phyloP scores from a whole-genome alignment of 306 rosid species.

The Rosa multiflora region DNA sequence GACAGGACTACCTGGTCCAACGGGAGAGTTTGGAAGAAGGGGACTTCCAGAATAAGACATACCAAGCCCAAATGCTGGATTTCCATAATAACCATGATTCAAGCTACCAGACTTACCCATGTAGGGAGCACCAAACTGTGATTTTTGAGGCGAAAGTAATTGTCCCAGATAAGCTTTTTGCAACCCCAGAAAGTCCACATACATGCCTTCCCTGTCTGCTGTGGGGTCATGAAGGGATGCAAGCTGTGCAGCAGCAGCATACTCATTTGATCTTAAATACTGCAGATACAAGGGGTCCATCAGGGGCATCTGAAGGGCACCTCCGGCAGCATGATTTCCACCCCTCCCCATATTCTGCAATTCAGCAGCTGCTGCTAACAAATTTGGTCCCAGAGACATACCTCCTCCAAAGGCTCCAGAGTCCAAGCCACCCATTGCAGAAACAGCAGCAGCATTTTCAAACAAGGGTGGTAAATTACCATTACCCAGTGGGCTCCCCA shows the following conservation, averaged over 20 bases:
- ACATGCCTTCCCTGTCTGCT: constrained; percentile 61
- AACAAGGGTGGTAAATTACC: constrained; percentile 73
- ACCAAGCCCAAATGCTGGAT: constrained; percentile 66
- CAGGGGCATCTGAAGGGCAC: constrained; percentile 63
- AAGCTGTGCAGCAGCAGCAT: constrained; percentile 71
- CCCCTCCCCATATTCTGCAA: constrained; percentile 56
- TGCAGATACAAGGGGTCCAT: constrained; percentile 81
- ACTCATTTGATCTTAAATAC: constrained; percentile 78
- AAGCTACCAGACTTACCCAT: constrained; percentile 66
- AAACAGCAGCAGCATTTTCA: constrained; percentile 85
- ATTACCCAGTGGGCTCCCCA: constrained; percentile 69
- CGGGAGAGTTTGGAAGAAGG: constrained; percentile 63
- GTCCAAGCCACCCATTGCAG: constrained; percentile 81
- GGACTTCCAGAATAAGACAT: constrained; percentile 81
- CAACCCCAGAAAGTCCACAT: constrained; percentile 67
- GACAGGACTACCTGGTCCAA: constrained; percentile 83
- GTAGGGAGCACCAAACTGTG: constrained; percentile 61
- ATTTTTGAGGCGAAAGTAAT: constrained; percentile 66
- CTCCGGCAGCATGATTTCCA: constrained; percentile 66
- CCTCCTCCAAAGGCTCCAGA: constrained; percentile 72
- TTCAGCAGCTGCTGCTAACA: constrained; percentile 50
- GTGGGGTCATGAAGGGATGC: constrained; percentile 65
- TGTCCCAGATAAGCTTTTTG: constrained; percentile 86
- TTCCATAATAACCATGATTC: constrained; percentile 75
- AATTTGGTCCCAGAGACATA: constrained; percentile 53